These are phyloP conservation scores for Climacium dendroides DNA, from an alignment of 225 moss, liverwort and hornwort genomes.

Conservation along the genomic window DNA sequence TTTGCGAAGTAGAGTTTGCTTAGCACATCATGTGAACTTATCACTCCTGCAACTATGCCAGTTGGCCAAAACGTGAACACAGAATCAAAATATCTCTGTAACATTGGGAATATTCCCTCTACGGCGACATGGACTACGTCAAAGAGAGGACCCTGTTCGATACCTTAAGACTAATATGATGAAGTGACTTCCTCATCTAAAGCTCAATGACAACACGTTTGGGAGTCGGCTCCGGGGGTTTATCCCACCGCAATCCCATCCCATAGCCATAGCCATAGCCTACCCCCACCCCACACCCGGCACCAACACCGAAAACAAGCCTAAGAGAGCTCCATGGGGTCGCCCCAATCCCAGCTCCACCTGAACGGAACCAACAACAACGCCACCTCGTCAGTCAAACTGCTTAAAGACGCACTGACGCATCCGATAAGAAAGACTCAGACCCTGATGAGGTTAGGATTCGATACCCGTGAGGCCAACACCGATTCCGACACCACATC, in stretches of 20 bases:
- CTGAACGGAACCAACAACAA: neutral
- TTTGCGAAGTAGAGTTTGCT: neutral
- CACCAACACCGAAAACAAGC: slow-evolving; percentile 75
- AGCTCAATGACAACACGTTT: slow-evolving; percentile 76
- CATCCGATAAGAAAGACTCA: neutral
- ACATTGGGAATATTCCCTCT: neutral
- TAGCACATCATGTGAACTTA: neutral
- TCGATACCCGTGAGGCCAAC: slow-evolving; percentile 26
- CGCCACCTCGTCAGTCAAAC: neutral
- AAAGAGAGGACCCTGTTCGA: neutral
- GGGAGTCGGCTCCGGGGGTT: slow-evolving; percentile 22
- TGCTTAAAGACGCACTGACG: neutral
- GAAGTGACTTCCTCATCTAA: neutral
- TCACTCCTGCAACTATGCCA: neutral
- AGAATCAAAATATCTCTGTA: neutral
- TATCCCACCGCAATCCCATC: slow-evolving; percentile 79
- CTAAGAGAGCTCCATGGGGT: slow-evolving; percentile 64
- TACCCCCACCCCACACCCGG: slow-evolving; percentile 78
- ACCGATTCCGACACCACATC: slow-evolving; percentile 49
- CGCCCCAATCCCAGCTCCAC: slow-evolving; percentile 77
- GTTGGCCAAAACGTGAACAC: neutral
- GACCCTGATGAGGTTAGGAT: neutral
- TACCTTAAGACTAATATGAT: neutral
- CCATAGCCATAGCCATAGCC: slow-evolving; percentile 90
- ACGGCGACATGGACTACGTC: neutral